These are phyloP conservation scores for Cenchrus fungigraminus DNA, from an alignment of 176 grass and related monocot species.

Conservation along the genomic window DNA sequence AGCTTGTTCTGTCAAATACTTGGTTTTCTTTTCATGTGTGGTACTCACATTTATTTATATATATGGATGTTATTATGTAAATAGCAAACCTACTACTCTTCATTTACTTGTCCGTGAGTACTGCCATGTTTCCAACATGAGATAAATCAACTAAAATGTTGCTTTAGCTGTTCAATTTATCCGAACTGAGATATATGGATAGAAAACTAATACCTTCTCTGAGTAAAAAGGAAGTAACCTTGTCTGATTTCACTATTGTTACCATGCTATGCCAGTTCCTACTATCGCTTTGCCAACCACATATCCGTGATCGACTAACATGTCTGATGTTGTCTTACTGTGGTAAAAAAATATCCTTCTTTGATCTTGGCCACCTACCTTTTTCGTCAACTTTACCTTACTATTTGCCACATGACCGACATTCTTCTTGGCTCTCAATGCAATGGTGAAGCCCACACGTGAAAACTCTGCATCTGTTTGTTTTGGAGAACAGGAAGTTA, in stretches of 20 bases:
- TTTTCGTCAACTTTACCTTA: neutral
- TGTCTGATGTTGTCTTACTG: neutral
- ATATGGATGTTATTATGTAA: neutral
- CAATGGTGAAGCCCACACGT: neutral
- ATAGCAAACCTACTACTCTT: neutral
- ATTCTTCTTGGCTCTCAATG: neutral
- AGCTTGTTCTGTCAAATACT: slow-evolving; percentile 3
- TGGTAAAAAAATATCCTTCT: neutral
- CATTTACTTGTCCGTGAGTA: neutral
- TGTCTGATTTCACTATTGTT: neutral
- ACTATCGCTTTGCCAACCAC: neutral
- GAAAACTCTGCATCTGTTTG: too few species aligned
- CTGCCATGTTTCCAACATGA: neutral
- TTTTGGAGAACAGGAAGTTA: neutral
- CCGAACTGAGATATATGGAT: neutral
- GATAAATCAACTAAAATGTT: neutral
- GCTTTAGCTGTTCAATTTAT: neutral
- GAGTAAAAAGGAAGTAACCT: neutral
- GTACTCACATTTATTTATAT: neutral
- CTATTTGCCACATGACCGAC: neutral
- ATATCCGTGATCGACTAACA: too few species aligned
- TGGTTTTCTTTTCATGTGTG: neutral
- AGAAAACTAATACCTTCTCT: neutral
- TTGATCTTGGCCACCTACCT: neutral
- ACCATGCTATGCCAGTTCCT: neutral